Evolutionary conservation across 2,329 filamentous ascomycete species (phyloP).

Genomic region (Verticillium nonalfalfae): DNA sequence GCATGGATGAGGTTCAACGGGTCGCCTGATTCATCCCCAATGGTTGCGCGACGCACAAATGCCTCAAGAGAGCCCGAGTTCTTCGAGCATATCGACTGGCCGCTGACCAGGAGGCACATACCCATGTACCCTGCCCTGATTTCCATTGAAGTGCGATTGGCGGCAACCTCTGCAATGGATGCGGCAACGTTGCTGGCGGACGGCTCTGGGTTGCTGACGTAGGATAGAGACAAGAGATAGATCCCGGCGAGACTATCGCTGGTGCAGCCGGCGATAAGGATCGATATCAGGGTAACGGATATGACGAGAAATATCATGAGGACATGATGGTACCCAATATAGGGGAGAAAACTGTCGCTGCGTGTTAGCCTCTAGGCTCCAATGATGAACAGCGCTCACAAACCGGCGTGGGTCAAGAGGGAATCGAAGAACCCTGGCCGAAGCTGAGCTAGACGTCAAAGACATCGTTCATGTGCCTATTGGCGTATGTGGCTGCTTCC

Average conservation of each 20-base stretch:
- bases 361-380: background rate
- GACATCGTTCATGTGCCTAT: too few species aligned
- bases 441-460: too few species aligned
- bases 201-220: slow-evolving; percentile 74
- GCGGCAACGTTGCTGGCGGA: slow-evolving; percentile 78
- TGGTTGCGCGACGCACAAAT: slow-evolving; percentile 61
- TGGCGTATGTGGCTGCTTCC: too few species aligned
- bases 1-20: slow-evolving; percentile 97
- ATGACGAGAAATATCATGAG: slow-evolving; percentile 96
- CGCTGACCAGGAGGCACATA: slow-evolving; percentile 90
- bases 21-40: slow-evolving; percentile 39
- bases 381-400: background rate
- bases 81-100: slow-evolving; percentile 91
- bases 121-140: slow-evolving; percentile 96
- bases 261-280: slow-evolving; percentile 28
- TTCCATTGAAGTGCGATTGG: slow-evolving; percentile 66
- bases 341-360: slow-evolving; percentile 52
- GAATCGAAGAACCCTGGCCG: too few species aligned
- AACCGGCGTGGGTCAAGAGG: background rate
- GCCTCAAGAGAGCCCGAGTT: slow-evolving; percentile 92
- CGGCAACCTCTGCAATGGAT: slow-evolving; percentile 86
- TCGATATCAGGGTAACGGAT: slow-evolving; percentile 90
- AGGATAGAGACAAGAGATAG: slow-evolving; percentile 98
- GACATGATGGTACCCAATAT: slow-evolving; percentile 73
- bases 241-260: slow-evolving; percentile 49